These are phyloP conservation scores for Mycena floridula DNA, from an alignment of 768 basidiomycete species.

Conservation along the genomic window DNA sequence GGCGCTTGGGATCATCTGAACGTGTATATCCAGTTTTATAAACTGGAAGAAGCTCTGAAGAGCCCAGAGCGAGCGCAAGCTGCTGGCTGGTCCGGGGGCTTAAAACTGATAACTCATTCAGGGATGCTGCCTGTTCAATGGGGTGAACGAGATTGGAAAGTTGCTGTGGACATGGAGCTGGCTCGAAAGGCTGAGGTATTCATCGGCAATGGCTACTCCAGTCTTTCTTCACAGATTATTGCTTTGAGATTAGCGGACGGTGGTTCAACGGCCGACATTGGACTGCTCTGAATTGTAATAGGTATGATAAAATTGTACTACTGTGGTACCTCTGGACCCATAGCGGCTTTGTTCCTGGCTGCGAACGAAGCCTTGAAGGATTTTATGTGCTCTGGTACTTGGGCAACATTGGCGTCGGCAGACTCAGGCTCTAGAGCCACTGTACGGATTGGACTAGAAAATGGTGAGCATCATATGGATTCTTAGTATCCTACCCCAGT, in stretches of 20 bases:
- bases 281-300: slow-evolving; percentile 26
- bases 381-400: too few species aligned
- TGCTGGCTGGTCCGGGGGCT: slow-evolving; percentile 33
- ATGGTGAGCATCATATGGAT: too few species aligned
- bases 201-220: slow-evolving; percentile 44
- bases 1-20: slow-evolving; percentile 41
- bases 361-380: too few species aligned
- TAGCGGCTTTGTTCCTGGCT: too few species aligned
- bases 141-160: slow-evolving; percentile 38
- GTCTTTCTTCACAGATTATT: slow-evolving; percentile 36
- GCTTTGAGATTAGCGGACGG: slow-evolving; percentile 34
- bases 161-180: slow-evolving; percentile 40
- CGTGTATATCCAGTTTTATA: slow-evolving; percentile 36
- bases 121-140: slow-evolving; percentile 27
- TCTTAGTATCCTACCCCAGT: too few species aligned
- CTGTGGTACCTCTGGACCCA: too few species aligned
- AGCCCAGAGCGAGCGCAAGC: slow-evolving; percentile 24
- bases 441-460: too few species aligned
- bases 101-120: slow-evolving; percentile 35
- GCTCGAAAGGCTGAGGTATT: slow-evolving; percentile 36
- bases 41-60: slow-evolving; percentile 30
- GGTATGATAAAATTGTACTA: too few species aligned
- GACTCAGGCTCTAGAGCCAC: too few species aligned
- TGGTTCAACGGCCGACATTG: slow-evolving; percentile 29
- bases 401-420: too few species aligned